Conservation (phyloP, 2,329 filamentous ascomycete species). For the Trichophyton verrucosum region DNA sequence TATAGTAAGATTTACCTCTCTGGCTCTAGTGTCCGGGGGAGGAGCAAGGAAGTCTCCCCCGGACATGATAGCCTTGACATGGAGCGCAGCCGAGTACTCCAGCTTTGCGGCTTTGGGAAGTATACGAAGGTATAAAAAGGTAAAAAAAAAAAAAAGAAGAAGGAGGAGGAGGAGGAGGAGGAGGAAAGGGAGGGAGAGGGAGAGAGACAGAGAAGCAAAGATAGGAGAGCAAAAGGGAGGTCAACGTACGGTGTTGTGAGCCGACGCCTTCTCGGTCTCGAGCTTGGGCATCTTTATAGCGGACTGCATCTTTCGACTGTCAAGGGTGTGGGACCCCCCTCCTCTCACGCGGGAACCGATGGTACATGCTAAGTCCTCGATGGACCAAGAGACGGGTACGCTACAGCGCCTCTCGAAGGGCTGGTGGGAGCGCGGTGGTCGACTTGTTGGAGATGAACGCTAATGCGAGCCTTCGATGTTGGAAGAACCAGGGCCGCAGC, state of each 20-base stretch:
- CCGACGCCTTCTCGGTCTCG: not conserved
- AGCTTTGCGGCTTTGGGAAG: not conserved
- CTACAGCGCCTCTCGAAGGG: not conserved
- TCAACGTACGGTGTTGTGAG: conserved; percentile 2
- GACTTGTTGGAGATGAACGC: not conserved
- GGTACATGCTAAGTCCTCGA: conserved; percentile 1
- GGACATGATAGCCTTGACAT: not conserved
- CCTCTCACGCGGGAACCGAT: not conserved
- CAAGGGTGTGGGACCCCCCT: conserved; percentile 2
- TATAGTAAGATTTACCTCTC: not conserved
- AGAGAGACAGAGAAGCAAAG: not conserved
- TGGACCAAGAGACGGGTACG: not conserved
- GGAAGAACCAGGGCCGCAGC: not conserved
- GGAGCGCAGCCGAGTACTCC: not conserved
- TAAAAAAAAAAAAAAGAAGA: not conserved
- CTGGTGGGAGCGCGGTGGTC: not conserved
- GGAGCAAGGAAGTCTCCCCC: not conserved
- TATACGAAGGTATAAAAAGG: not conserved
- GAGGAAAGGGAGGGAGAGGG: not conserved
- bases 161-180: too few species aligned
- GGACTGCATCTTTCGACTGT: not conserved
- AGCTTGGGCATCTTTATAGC: conserved; percentile 3
- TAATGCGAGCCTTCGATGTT: not conserved
- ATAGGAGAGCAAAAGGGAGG: not conserved
- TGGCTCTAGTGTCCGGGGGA: not conserved